phyloP scores from a whole-genome alignment of 2,329 filamentous ascomycete genomes.

The Calonectria leucothoes region DNA sequence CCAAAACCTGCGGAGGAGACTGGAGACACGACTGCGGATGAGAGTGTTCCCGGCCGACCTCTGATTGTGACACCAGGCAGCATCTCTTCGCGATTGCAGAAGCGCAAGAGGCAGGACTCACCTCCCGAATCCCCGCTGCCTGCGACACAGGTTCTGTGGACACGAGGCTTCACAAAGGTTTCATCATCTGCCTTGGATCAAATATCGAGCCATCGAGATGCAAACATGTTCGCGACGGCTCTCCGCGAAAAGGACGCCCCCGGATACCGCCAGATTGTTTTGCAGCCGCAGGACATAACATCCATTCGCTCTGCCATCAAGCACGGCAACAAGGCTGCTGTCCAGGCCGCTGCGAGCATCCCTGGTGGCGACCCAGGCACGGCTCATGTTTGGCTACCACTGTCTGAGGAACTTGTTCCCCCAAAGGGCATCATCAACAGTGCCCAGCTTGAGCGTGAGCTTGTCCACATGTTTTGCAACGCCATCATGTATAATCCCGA shows the following conservation, averaged over 20 bases:
- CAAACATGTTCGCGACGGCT: conserved; percentile 82
- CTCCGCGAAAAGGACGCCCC: conserved; percentile 81
- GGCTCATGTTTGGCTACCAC: conserved; percentile 72
- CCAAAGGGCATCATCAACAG: conserved; percentile 94
- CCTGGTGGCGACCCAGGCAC: conserved; percentile 69
- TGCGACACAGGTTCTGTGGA: conserved; percentile 78
- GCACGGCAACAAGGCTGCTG: conserved; percentile 75
- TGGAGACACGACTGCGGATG: conserved; percentile 67
- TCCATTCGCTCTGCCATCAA: conserved; percentile 81
- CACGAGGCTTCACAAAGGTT: conserved; percentile 79
- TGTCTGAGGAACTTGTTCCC: conserved; percentile 82
- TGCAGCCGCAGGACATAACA: conserved; percentile 82
- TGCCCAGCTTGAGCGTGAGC: conserved; percentile 89
- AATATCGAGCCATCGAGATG: conserved; percentile 80
- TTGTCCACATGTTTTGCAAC: conserved; percentile 97
- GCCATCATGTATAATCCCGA: conserved; percentile 98
- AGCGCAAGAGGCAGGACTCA: conserved; percentile 69
- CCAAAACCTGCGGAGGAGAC: conserved; percentile 65
- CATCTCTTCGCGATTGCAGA: conserved; percentile 55
- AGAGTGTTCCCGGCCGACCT: conserved; percentile 57
- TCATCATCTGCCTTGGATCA: conserved; percentile 80
- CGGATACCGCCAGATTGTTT: conserved; percentile 79
- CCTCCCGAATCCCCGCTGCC: conserved; percentile 62
- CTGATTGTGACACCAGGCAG: conserved; percentile 51
- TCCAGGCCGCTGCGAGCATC: conserved; percentile 69